Evolutionary conservation across 768 basidiomycete species (phyloP).

Genomic region (Boletus reticulatus): DNA sequence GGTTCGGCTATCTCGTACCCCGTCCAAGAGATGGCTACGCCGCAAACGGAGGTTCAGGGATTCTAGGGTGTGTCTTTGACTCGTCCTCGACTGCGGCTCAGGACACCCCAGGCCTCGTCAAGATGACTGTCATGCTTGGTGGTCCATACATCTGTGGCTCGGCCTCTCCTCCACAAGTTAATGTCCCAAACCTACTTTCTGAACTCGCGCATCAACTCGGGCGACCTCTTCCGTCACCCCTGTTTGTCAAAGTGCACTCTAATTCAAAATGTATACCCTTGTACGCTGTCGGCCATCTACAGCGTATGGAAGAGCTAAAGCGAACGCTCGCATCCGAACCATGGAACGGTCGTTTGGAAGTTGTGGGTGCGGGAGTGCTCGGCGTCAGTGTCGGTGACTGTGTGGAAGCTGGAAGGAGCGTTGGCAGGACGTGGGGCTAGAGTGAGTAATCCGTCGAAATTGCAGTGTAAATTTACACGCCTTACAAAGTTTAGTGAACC

Average conservation of each 20-base stretch:
- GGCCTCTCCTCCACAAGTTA: conserved; percentile 19
- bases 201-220: conserved; percentile 47
- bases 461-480: conserved; percentile 11
- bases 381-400: conserved; percentile 90
- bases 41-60: conserved; percentile 37
- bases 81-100: conserved; percentile 70
- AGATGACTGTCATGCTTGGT: conserved; percentile 89
- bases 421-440: conserved; percentile 42
- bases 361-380: conserved; percentile 82
- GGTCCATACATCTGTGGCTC: conserved; percentile 54
- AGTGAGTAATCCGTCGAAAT: conserved; percentile 14
- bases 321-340: conserved; percentile 36
- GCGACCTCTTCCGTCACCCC: conserved; percentile 50
- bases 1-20: conserved; percentile 94
- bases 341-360: conserved; percentile 53
- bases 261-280: conserved; percentile 79
- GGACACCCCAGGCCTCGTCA: conserved; percentile 53
- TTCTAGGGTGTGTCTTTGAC: conserved; percentile 90
- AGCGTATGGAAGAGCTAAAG: conserved; percentile 62
- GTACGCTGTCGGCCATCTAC: conserved; percentile 66
- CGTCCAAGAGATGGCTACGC: conserved; percentile 61
- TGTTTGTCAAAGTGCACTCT: conserved; percentile 48
- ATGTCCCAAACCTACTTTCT: conserved; percentile 22
- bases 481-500: conserved; percentile 8
- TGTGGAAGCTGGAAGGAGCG: conserved; percentile 67